Conservation (phyloP, 2,329 filamentous ascomycete species). For the Colletotrichum phormii region DNA sequence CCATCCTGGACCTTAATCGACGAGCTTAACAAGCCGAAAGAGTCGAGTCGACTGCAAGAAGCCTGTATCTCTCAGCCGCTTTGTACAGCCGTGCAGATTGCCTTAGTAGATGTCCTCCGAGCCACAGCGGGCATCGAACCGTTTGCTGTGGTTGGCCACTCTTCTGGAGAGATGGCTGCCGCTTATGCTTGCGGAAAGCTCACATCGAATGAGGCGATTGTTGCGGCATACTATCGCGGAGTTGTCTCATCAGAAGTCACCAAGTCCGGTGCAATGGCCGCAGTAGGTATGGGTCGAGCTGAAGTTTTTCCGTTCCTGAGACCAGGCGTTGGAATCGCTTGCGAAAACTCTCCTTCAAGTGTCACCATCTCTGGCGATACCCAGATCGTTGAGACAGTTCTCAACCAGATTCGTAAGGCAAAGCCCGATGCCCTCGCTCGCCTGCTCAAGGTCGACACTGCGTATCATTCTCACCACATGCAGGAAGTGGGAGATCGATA, state of each 20-base stretch:
- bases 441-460: conserved; percentile 42
- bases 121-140: conserved; percentile 45
- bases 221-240: conserved; percentile 55
- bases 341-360: conserved; percentile 41
- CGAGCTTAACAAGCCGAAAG: conserved; percentile 38
- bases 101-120: conserved; percentile 46
- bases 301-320: conserved; percentile 2
- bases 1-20: conserved; percentile 39
- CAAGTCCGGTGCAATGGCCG: conserved; percentile 47
- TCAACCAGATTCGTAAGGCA: conserved; percentile 37
- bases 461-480: conserved; percentile 44
- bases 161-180: conserved; percentile 46
- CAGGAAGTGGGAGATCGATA: conserved; percentile 15
- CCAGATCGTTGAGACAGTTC: conserved; percentile 30
- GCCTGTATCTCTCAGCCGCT: conserved; percentile 44
- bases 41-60: neutral
- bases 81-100: conserved; percentile 50
- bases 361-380: conserved; percentile 41
- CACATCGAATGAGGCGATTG: conserved; percentile 50
- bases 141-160: conserved; percentile 52
- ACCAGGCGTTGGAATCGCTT: conserved; percentile 38
- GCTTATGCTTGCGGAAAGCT: conserved; percentile 44
- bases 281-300: conserved; percentile 43
- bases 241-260: conserved; percentile 31
- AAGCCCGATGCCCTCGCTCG: conserved; percentile 38